Percentiles rank a stretch among this genome's conserved stretches.
These are phyloP conservation scores for Apium graveolens DNA, from an alignment of 129 eudicot species.

Conservation along the genomic window DNA sequence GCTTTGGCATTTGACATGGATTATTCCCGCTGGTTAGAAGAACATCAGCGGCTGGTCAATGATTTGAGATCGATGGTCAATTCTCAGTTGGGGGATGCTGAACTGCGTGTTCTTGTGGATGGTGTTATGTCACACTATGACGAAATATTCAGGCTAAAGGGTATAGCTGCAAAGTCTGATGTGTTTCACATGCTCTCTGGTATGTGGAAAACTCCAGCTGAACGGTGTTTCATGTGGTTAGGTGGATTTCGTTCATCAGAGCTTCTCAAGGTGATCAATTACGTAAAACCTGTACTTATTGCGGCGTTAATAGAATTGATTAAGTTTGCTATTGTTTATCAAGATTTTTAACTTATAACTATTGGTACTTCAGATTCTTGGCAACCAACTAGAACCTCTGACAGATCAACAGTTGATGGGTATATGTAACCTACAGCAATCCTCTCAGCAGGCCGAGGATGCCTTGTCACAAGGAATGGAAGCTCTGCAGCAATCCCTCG, in stretches of 20 bases:
- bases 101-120: slow-evolving; percentile 68
- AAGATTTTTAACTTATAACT: not conserved
- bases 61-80: slow-evolving; percentile 70
- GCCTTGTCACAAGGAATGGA: slow-evolving; percentile 99
- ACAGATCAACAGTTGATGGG: slow-evolving; percentile 92
- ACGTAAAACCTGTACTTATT: not conserved
- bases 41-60: slow-evolving; percentile 76
- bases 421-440: slow-evolving; percentile 81
- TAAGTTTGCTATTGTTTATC: not conserved
- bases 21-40: slow-evolving; percentile 82
- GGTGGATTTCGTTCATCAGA: slow-evolving; percentile 98
- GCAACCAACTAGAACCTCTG: slow-evolving; percentile 75
- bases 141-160: slow-evolving; percentile 68
- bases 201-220: slow-evolving; percentile 99
- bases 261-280: slow-evolving; percentile 63
- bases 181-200: slow-evolving; percentile 97
- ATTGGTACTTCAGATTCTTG: slow-evolving; percentile 48
- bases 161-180: slow-evolving; percentile 64
- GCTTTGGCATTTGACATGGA: slow-evolving; percentile 82
- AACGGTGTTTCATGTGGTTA: slow-evolving; percentile 97
- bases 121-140: slow-evolving; percentile 80
- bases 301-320: not conserved
- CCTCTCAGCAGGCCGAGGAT: slow-evolving; percentile 96
- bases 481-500: slow-evolving; percentile 91
- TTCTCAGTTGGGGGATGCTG: slow-evolving; percentile 54